phyloP scores from a whole-genome alignment of 768 basidiomycete species.

The Suillus subluteus region DNA sequence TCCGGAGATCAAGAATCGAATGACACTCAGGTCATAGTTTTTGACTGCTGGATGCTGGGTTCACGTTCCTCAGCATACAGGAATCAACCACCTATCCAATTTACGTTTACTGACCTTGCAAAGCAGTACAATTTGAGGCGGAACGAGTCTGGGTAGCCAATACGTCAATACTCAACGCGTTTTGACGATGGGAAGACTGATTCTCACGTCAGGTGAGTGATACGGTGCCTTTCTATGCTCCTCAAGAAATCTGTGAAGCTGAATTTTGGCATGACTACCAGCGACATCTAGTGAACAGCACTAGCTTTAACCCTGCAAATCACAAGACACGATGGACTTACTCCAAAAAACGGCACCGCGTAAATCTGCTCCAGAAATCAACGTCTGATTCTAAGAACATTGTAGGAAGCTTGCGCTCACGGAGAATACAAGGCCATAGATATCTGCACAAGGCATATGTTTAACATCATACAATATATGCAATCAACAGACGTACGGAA shows the following conservation, averaged over 20 bases:
- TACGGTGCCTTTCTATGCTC: slow-evolving; percentile 60
- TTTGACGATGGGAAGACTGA: neutral
- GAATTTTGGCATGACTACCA: slow-evolving; percentile 67
- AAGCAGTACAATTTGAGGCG: slow-evolving; percentile 69
- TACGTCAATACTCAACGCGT: slow-evolving; percentile 6
- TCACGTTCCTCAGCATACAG: neutral
- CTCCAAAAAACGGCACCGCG: slow-evolving; percentile 54
- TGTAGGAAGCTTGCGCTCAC: slow-evolving; percentile 37
- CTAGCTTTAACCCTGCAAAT: neutral
- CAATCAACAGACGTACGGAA: slow-evolving; percentile 48
- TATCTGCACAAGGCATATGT: slow-evolving; percentile 41
- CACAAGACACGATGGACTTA: slow-evolving; percentile 28
- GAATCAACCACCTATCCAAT: neutral
- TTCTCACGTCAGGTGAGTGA: slow-evolving; percentile 58
- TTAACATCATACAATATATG: neutral
- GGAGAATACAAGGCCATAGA: slow-evolving; percentile 61
- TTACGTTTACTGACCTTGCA: slow-evolving; percentile 51
- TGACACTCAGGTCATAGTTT: slow-evolving; percentile 52
- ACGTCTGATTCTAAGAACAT: slow-evolving; percentile 12
- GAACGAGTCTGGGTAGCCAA: slow-evolving; percentile 51
- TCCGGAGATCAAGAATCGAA: slow-evolving; percentile 60
- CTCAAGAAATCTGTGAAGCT: slow-evolving; percentile 60
- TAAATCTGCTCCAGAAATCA: slow-evolving; percentile 43
- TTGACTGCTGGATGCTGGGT: slow-evolving; percentile 52
- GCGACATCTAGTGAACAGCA: slow-evolving; percentile 43